Base-by-base conservation (phyloP, 106 monocot genomes). In the Cymbidium sinense region DNA sequence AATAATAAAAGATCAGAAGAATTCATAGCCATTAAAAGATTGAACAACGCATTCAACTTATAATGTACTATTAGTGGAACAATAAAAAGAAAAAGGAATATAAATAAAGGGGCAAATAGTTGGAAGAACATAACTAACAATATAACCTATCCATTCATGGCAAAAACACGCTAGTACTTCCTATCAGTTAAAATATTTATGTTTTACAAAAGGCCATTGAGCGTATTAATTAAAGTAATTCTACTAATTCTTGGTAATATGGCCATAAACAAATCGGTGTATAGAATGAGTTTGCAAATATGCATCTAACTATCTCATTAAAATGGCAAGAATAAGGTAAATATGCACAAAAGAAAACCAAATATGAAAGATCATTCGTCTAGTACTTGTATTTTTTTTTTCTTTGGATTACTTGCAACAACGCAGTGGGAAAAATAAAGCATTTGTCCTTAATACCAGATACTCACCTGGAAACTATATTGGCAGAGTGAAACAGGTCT, bases 401-500 rank as follows among this genome's bases (percentile, higher is more conserved):
- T 12, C 15, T 1, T 1, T 47, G 17, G 67, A 67, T n/a, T 33
- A 67, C 33, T 31, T 67, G 15, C 29, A 67, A 23, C 58, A 33
- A 31, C 33, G 17, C n/a, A 4, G 15, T 10, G 33, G 33, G 31
- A 3, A 67, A 67, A 67, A 67, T 62, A 62, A 71, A 71, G 21
- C 37, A 71, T 35, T 7, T 39, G 21, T 21, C 27, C 43, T 27
- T 43, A 84, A 28, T 76, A 29, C 8, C 37, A 73, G 28, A 47
- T 77, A 77, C 84, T 86, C 50, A 96, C 96, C 96, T 96, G 41
- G 96, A 96, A 64, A 96, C 94, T 65, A 94, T 96, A 83, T 96
- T 96, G 81, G 94, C 94, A 73, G 89, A 84, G 77, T 96, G 93
- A 79, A 96, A 96, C 43, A 94, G 79, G 77, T 96, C 96, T 25